phyloP scores from a whole-genome alignment of 2,329 filamentous ascomycete genomes.

The Pseudopithomyces maydicus region DNA sequence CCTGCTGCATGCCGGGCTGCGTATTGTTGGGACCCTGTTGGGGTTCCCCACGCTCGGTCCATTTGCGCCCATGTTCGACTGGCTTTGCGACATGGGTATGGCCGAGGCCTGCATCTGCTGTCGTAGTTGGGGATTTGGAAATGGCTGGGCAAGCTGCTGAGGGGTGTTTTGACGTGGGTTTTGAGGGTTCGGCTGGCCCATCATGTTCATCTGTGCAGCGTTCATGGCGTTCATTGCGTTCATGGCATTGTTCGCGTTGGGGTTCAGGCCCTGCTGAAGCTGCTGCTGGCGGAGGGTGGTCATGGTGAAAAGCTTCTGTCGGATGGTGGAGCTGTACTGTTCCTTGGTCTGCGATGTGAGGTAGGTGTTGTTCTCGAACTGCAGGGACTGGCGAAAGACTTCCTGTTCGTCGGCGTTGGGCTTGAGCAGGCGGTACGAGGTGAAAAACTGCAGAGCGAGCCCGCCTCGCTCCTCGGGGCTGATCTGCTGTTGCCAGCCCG shows the following conservation, averaged over 20 bases:
- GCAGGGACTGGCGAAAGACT: conserved; percentile 32
- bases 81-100: conserved; percentile 46
- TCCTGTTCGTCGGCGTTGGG: conserved; percentile 34
- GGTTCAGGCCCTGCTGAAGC: conserved; percentile 30
- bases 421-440: conserved; percentile 39
- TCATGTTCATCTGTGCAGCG: conserved; percentile 42
- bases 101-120: conserved; percentile 58
- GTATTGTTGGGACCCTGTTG: conserved; percentile 36
- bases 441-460: conserved; percentile 40
- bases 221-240: conserved; percentile 39
- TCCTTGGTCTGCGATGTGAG: conserved; percentile 33
- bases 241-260: conserved; percentile 31
- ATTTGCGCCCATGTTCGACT: conserved; percentile 41
- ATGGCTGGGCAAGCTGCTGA: conserved; percentile 49
- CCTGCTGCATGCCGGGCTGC: conserved; percentile 39
- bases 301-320: conserved; percentile 36
- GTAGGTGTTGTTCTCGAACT: conserved; percentile 37
- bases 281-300: conserved; percentile 35
- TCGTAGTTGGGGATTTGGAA: conserved; percentile 55
- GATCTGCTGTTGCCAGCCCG: conserved; percentile 40
- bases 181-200: conserved; percentile 42
- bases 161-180: conserved; percentile 45
- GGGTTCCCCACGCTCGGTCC: conserved; percentile 21
- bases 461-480: conserved; percentile 38
- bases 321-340: conserved; percentile 35